Evolutionary conservation across 139 green algal genomes (phyloP).

Genomic region (Coelastrella sp.): DNA sequence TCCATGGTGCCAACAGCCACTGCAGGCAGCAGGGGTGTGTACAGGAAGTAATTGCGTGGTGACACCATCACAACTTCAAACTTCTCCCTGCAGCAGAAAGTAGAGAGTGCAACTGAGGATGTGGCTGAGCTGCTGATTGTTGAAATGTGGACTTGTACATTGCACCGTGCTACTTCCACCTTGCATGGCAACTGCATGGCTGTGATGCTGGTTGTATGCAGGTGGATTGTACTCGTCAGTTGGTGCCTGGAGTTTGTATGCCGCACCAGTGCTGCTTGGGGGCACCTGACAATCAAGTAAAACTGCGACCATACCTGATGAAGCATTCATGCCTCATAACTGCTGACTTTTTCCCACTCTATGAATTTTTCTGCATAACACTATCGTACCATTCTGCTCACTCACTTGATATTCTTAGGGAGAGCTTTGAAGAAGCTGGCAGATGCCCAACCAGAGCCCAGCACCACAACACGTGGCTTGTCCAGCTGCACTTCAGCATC

Average conservation of each 20-base stretch:
- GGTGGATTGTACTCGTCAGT: too few relatives aligned
- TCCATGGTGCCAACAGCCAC: slow-evolving; percentile 91
- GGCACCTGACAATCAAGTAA: too few relatives aligned
- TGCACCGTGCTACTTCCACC: too few relatives aligned
- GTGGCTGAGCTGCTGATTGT: neutral
- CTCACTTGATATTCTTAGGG: slow-evolving; percentile 67
- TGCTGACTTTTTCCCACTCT: neutral
- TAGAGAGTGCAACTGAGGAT: neutral
- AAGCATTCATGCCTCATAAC: neutral
- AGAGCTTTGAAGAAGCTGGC: slow-evolving; percentile 88
- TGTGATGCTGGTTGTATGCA: too few relatives aligned
- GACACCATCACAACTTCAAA: slow-evolving; percentile 89
- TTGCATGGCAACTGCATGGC: too few relatives aligned
- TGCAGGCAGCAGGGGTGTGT: slow-evolving; percentile 95
- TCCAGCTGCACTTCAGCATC: neutral
- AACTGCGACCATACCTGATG: too few relatives aligned
- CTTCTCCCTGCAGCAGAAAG: slow-evolving; percentile 52
- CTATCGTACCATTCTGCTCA: neutral
- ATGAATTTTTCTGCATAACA: neutral
- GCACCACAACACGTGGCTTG: slow-evolving; percentile 78
- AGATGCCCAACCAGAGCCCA: slow-evolving; percentile 92
- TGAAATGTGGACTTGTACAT: neutral
- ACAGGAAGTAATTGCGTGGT: slow-evolving; percentile 98
- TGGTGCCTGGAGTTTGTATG: too few relatives aligned
- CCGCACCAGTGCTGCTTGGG: too few relatives aligned